A percentile compares a stretch with the other conserved stretches of the same genome.
These are phyloP conservation scores for Rhodosporidiobolus odoratus DNA, from an alignment of 768 basidiomycete genomes.

Conservation along the genomic window DNA sequence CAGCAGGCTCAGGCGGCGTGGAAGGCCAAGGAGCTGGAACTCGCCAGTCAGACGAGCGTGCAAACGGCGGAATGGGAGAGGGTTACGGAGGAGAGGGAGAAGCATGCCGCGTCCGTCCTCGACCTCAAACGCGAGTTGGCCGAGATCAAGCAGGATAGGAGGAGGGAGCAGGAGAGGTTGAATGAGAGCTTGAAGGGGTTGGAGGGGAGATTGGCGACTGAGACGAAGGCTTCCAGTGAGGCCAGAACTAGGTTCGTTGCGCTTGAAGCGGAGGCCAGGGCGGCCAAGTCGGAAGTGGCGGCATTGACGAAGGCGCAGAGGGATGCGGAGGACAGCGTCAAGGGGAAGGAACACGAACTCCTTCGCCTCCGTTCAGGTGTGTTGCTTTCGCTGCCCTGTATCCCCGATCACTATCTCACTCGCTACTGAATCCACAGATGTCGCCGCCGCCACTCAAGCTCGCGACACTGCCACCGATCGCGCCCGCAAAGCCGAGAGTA, in stretches of 20 bases:
- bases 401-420: background rate
- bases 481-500: slow-evolving; percentile 54
- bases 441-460: slow-evolving; percentile 9
- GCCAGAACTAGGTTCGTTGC: slow-evolving; percentile 10
- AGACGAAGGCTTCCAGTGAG: slow-evolving; percentile 20
- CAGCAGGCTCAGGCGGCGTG: slow-evolving; percentile 71
- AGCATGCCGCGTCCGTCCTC: background rate
- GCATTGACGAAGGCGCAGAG: slow-evolving; percentile 71
- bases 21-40: slow-evolving; percentile 60
- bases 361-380: slow-evolving; percentile 51
- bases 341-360: slow-evolving; percentile 72
- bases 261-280: slow-evolving; percentile 24
- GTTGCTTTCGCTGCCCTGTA: background rate
- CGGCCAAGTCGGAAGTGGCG: slow-evolving; percentile 64
- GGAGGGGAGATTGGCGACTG: slow-evolving; percentile 15
- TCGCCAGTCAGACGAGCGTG: slow-evolving; percentile 57
- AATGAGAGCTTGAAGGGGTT: background rate
- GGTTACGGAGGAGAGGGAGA: slow-evolving; percentile 40
- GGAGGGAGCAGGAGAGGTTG: slow-evolving; percentile 29
- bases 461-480: slow-evolving; percentile 9
- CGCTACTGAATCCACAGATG: background rate
- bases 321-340: slow-evolving; percentile 68
- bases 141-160: slow-evolving; percentile 21
- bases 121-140: slow-evolving; percentile 14
- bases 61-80: slow-evolving; percentile 62